Evolutionary conservation across 306 rosid genomes (phyloP).

Genomic region (Gillenia trifoliata): DNA sequence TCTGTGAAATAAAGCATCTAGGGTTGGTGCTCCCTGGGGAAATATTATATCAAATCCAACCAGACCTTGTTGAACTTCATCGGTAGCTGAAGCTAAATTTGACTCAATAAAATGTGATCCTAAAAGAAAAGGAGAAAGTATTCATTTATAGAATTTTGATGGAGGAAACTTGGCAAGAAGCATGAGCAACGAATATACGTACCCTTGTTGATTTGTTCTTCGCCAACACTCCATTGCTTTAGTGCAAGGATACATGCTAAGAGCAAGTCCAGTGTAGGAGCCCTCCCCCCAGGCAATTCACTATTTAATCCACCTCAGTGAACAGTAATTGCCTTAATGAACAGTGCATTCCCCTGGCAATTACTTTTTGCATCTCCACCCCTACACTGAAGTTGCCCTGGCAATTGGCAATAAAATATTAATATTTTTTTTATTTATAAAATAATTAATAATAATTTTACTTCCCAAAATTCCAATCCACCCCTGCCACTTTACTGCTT

Average conservation of each 20-base stretch:
- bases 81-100: constrained; percentile 53
- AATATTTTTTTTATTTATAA: too few relatives aligned
- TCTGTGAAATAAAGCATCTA: constrained; percentile 44
- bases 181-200: neutral
- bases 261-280: too few relatives aligned
- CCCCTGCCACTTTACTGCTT: too few relatives aligned
- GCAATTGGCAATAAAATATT: too few relatives aligned
- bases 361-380: too few relatives aligned
- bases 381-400: too few relatives aligned
- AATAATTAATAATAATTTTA: too few relatives aligned
- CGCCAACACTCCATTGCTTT: constrained; percentile 63
- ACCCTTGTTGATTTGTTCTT: constrained; percentile 60
- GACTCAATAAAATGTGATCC: constrained; percentile 67
- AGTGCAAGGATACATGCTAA: constrained; percentile 66
- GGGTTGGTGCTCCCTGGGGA: constrained; percentile 43
- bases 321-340: too few relatives aligned
- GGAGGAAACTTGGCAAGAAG: neutral
- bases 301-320: too few relatives aligned
- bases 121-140: constrained; percentile 30
- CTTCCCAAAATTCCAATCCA: too few relatives aligned
- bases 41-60: constrained; percentile 70
- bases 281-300: too few relatives aligned
- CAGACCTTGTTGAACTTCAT: constrained; percentile 58
- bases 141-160: constrained; percentile 3
- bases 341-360: too few relatives aligned